Base-by-base conservation (phyloP, 2,329 filamentous ascomycete species). In the Celoporthe dispersa region DNA sequence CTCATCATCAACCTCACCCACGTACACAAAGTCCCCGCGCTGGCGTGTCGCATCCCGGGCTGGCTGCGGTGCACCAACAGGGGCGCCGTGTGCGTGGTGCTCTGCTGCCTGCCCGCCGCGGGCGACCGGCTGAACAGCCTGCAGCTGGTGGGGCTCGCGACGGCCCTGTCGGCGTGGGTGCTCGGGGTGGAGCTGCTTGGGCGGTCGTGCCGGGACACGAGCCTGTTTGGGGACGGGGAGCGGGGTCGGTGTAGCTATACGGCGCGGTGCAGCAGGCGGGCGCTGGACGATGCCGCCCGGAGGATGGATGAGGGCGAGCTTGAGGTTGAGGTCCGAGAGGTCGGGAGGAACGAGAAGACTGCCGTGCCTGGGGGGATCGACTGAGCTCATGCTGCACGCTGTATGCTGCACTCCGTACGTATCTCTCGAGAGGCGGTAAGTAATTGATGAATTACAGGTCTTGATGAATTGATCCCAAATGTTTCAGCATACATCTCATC, bases 41-140 rank as follows among this genome's bases (percentile, higher is more conserved):
- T 82, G 2, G 81, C 81, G 7, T 81, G 84, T 37, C 85, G 87
- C 2, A 77, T 87, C 71, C 79, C 79, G 66, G 88, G 88, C 76
- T 77, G 78, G 48, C 80, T 79, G n/a, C 84, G 89, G 0, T 77
- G 91, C 7, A 73, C 79, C 11, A 84, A 87, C 72, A 84, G 89
- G 0, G 76, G 84, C 3, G 76, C 77, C 7, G 82, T 88, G 35
- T 84, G 84, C 3, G 74, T 87, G 61, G 76, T 88, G 37, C 77
- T 91, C 62, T 81, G 89, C 69, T 83, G 82, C n/a, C 79, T 91
- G 0, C 87, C 89, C 0, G 76, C 86, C 3, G 85, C 85, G 1
- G 19, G 31, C 19, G 78, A 82, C 12, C 73, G 74, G 1, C 80
- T 88, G 22, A 81, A 81, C 48, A 85, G 82, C 2, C 76, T 87